These are phyloP conservation scores for Fusarium pininemorale DNA, from an alignment of 2,329 filamentous ascomycete species.

Conservation along the genomic window DNA sequence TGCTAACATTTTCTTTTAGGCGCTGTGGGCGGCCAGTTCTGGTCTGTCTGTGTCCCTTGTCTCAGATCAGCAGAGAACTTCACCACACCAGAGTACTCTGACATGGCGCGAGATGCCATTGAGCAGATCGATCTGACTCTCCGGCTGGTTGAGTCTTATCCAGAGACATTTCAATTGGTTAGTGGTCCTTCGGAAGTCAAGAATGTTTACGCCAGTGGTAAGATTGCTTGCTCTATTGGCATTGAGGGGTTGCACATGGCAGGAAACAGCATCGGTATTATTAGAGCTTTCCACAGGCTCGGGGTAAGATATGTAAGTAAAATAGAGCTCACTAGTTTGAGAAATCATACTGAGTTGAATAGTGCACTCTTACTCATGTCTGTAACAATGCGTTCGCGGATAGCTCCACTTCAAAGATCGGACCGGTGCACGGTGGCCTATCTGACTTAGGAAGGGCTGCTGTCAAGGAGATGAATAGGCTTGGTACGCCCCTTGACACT, in stretches of 20 bases:
- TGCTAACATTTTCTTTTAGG: background rate
- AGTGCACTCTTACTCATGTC: background rate
- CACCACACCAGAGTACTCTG: background rate
- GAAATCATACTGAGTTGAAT: fast-evolving
- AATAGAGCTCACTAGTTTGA: fast-evolving
- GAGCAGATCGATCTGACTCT: constrained; percentile 4
- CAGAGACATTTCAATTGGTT: background rate
- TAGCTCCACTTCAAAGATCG: background rate
- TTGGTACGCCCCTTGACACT: background rate
- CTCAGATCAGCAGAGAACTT: background rate
- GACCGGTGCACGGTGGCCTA: background rate
- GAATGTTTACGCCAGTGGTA: background rate
- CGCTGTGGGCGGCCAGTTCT: background rate
- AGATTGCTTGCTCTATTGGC: background rate
- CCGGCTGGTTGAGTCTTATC: background rate
- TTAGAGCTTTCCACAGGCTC: background rate
- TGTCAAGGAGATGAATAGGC: constrained; percentile 5
- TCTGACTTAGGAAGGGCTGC: background rate
- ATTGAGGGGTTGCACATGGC: constrained; percentile 5
- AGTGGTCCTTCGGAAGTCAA: background rate
- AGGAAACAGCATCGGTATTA: background rate
- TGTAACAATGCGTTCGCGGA: constrained; percentile 9
- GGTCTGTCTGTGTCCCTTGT: constrained; percentile 12
- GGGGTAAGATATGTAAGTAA: constrained; percentile 9
- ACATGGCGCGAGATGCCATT: background rate